Conservation (phyloP, 306 rosid species). For the Pachyrhizus erosus region DNA sequence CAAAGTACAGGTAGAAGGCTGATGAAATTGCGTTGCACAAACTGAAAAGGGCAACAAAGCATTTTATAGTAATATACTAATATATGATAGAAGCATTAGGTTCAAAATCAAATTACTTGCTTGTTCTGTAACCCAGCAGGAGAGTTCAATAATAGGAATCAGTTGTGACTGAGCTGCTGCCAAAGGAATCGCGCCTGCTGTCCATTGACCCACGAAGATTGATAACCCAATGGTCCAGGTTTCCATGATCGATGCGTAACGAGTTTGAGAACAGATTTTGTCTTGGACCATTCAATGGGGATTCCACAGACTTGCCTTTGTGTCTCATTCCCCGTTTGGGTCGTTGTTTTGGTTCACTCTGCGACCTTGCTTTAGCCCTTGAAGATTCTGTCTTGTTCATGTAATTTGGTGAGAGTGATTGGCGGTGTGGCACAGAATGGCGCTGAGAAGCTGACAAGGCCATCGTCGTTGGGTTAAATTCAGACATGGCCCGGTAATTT, state of each 20-base stretch:
- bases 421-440: conserved; percentile 34
- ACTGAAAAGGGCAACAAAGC: conserved; percentile 43
- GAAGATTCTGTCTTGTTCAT: conserved; percentile 83
- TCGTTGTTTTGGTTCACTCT: conserved; percentile 88
- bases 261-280: conserved; percentile 48
- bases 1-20: background rate
- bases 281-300: conserved; percentile 51
- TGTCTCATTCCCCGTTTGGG: conserved; percentile 51
- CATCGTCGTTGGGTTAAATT: conserved; percentile 43
- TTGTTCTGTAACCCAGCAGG: conserved; percentile 11
- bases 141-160: conserved; percentile 43
- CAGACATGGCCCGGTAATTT: conserved; percentile 36
- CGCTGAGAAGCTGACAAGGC: conserved; percentile 47
- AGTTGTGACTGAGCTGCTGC: conserved; percentile 36
- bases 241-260: conserved; percentile 45
- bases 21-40: background rate
- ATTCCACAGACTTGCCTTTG: conserved; percentile 54
- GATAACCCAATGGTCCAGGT: conserved; percentile 56
- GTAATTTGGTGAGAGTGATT: conserved; percentile 63
- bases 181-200: conserved; percentile 40
- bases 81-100: background rate
- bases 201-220: conserved; percentile 53
- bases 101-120: background rate
- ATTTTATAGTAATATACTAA: background rate
- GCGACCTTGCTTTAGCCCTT: conserved; percentile 75